Conservation (phyloP, 257 asterid species). For the Capsicum baccatum region DNA sequence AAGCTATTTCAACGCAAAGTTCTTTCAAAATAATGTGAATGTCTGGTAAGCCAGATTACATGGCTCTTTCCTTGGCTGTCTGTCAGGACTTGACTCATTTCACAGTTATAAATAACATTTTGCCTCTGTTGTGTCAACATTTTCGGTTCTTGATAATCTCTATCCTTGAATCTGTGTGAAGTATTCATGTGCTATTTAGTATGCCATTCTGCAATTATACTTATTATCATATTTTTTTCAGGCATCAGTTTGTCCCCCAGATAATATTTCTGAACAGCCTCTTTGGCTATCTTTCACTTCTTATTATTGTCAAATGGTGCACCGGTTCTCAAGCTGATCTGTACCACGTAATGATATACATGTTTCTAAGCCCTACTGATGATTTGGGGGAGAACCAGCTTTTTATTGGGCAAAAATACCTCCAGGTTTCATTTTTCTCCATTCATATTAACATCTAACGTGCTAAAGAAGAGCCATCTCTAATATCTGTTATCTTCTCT, state of each 20-base stretch:
- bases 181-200: conserved; percentile 15
- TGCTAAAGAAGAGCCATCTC: conserved; percentile 20
- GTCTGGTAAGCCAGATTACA: conserved; percentile 47
- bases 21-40: conserved; percentile 52
- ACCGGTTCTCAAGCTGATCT: conserved; percentile 71
- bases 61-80: conserved; percentile 20
- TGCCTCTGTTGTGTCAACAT: background rate
- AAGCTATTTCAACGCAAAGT: conserved; percentile 63
- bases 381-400: conserved; percentile 69
- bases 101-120: background rate
- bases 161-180: conserved; percentile 6
- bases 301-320: conserved; percentile 69
- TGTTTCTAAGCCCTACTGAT: conserved; percentile 71
- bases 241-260: conserved; percentile 75
- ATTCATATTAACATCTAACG: background rate
- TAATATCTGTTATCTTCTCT: conserved; percentile 27
- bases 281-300: conserved; percentile 67
- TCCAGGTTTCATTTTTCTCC: conserved; percentile 53
- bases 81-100: background rate
- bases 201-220: conserved; percentile 9
- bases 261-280: conserved; percentile 64
- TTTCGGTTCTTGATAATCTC: background rate
- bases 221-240: conserved; percentile 26
- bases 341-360: conserved; percentile 71
- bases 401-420: conserved; percentile 57